phyloP scores from a whole-genome alignment of 352 stramenopile genomes.

The Pythium graminicola region DNA sequence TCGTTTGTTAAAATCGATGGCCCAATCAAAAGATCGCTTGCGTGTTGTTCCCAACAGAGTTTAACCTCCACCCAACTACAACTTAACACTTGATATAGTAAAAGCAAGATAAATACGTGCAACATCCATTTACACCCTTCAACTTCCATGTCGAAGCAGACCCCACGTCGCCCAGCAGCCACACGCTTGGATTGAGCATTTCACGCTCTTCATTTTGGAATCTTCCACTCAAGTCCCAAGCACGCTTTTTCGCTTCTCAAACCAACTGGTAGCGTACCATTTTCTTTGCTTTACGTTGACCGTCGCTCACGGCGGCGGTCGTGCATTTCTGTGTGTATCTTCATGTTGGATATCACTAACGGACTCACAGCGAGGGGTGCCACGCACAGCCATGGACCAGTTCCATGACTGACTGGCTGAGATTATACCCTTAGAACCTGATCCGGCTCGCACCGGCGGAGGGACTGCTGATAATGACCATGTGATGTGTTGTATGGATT shows the following conservation, averaged over 20 bases:
- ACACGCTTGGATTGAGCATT: constrained; percentile 1
- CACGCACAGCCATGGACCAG: constrained; percentile 37
- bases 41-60: not conserved
- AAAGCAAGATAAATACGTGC: not conserved
- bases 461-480: constrained; percentile 51
- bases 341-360: constrained; percentile 29
- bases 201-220: constrained; percentile 11
- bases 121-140: constrained; percentile 15
- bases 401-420: constrained; percentile 49
- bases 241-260: not conserved
- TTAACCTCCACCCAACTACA: constrained; percentile 1
- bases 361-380: constrained; percentile 49
- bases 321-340: constrained; percentile 4
- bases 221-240: constrained; percentile 3
- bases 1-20: not conserved
- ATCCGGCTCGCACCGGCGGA: constrained; percentile 59
- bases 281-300: not conserved
- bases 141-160: not conserved
- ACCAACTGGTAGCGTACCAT: constrained; percentile 20
- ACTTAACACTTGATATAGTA: not conserved
- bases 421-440: constrained; percentile 66
- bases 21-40: constrained; percentile 2
- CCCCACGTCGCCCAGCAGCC: constrained; percentile 14
- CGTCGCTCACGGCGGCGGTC: not conserved
- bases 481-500: constrained; percentile 12